Evolutionary conservation across 2,329 filamentous ascomycete genomes (phyloP).

Genomic region (Paecilomyces dactylethromorphus): DNA sequence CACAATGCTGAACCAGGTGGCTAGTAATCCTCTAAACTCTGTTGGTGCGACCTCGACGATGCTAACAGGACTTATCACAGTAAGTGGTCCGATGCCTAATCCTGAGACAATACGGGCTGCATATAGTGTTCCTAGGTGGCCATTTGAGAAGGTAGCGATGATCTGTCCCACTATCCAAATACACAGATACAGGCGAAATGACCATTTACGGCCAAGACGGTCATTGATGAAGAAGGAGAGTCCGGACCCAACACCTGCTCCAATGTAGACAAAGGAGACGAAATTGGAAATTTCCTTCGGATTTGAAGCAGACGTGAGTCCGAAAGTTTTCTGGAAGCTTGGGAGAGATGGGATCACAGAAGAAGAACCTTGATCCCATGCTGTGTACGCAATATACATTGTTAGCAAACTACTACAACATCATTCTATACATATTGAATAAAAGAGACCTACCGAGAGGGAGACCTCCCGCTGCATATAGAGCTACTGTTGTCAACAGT

Average conservation of each 20-base stretch:
- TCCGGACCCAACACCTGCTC: slow-evolving; percentile 20
- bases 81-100: slow-evolving; percentile 33
- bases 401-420: no score
- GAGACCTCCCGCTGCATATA: no score
- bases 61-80: slow-evolving; percentile 31
- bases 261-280: slow-evolving; percentile 32
- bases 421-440: no score
- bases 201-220: slow-evolving; percentile 34
- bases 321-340: slow-evolving; percentile 27
- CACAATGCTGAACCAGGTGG: slow-evolving; percentile 31
- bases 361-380: slow-evolving; percentile 10
- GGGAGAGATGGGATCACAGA: slow-evolving; percentile 25
- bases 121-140: slow-evolving; percentile 22
- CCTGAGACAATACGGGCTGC: slow-evolving; percentile 31
- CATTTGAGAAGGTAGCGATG: slow-evolving; percentile 10
- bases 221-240: slow-evolving; percentile 36
- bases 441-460: no score
- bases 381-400: not conserved
- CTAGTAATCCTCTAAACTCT: slow-evolving; percentile 34
- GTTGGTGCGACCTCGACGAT: slow-evolving; percentile 36
- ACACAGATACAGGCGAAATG: slow-evolving; percentile 30
- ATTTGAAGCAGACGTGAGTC: slow-evolving; percentile 22
- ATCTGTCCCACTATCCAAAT: slow-evolving; percentile 19
- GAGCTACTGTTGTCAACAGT: no score
- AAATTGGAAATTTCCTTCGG: slow-evolving; percentile 25